A percentile compares a stretch with the other conserved stretches of the same genome.
Evolutionary conservation across 2,329 filamentous ascomycete genomes (phyloP).

Genomic region (Phialemoniopsis sp.): DNA sequence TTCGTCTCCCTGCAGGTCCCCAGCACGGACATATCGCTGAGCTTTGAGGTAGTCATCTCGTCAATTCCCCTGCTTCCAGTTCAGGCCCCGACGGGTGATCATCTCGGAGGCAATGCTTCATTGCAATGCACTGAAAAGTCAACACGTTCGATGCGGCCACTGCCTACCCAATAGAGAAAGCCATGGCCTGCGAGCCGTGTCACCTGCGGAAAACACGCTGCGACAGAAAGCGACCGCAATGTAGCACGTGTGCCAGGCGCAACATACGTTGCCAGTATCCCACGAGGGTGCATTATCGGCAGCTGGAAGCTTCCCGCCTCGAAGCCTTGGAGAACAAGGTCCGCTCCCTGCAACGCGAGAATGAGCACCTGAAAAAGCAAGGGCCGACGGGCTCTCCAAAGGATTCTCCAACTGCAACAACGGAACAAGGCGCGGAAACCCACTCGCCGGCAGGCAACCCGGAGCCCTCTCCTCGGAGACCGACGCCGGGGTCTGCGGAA

Average conservation of each 20-base stretch:
- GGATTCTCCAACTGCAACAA: neutral
- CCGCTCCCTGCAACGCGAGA: conserved; percentile 6
- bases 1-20: too few species aligned
- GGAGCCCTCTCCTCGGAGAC: conserved; percentile 2
- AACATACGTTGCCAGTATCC: conserved; percentile 6
- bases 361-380: conserved; percentile 2
- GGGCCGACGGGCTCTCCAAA: neutral
- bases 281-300: conserved; percentile 9
- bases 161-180: conserved; percentile 2
- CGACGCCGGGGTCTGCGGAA: neutral
- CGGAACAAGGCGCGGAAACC: neutral
- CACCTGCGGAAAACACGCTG: conserved; percentile 11
- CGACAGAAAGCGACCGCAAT: conserved; percentile 9
- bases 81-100: too few species aligned
- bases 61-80: too few species aligned
- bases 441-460: neutral
- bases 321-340: conserved; percentile 6
- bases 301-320: neutral
- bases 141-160: neutral
- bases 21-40: too few species aligned
- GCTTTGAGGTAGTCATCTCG: too few species aligned
- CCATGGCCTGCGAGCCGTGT: conserved; percentile 10
- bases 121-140: too few species aligned
- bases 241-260: conserved; percentile 8
- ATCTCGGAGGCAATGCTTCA: too few species aligned